Conservation (phyloP, 371 early-diverging fungal species). For the Mortierella sp. region DNA sequence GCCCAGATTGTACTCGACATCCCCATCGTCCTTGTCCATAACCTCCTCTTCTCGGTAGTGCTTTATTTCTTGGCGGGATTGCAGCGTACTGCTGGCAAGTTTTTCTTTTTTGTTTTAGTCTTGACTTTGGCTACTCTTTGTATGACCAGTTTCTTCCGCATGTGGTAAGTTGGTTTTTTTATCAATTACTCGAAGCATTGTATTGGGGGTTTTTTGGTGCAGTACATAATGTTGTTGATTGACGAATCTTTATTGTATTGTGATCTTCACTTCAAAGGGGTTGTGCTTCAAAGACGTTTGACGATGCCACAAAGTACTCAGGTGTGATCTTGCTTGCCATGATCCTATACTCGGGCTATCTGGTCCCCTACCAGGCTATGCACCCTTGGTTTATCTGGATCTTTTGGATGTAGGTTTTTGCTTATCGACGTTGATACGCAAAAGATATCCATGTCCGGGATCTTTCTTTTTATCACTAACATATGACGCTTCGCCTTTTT, state of each 20-base stretch:
- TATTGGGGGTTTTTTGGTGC: background rate
- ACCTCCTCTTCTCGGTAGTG: slow-evolving; percentile 65
- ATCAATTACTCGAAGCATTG: background rate
- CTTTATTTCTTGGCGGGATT: slow-evolving; percentile 77
- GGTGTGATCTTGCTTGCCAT: slow-evolving; percentile 71
- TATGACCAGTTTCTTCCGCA: slow-evolving; percentile 70
- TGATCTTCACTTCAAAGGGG: slow-evolving; percentile 34
- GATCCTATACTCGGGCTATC: slow-evolving; percentile 75
- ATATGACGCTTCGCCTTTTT: background rate
- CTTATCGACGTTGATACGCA: too few species aligned
- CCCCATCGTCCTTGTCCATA: slow-evolving; percentile 62
- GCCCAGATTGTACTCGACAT: slow-evolving; percentile 67
- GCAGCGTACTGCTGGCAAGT: slow-evolving; percentile 64
- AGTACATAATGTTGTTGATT: background rate
- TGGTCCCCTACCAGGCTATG: slow-evolving; percentile 76
- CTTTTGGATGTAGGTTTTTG: slow-evolving; percentile 65
- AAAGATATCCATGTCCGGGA: too few species aligned
- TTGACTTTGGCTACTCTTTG: slow-evolving; percentile 63
- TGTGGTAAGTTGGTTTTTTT: slow-evolving; percentile 58
- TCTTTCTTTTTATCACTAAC: background rate
- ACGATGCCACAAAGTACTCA: slow-evolving; percentile 67
- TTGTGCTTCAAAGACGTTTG: slow-evolving; percentile 66
- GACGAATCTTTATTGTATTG: slow-evolving; percentile 21
- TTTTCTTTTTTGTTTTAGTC: slow-evolving; percentile 66
- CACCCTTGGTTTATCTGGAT: slow-evolving; percentile 83